Conservation (phyloP, 2,329 filamentous ascomycete genomes). For the Diaporthe aspalathi region DNA sequence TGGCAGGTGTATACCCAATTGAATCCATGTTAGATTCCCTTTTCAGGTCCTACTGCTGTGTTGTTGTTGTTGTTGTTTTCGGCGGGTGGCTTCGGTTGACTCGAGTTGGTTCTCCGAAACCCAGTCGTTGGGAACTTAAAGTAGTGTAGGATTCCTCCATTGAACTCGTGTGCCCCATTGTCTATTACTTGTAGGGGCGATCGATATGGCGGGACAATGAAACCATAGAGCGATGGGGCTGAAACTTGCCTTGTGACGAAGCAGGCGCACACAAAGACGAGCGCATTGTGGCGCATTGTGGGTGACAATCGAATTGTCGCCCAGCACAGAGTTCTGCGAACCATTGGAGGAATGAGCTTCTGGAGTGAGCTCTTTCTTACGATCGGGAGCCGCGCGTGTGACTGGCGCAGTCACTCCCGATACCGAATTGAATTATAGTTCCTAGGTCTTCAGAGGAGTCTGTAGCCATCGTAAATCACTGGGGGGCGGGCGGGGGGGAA, state of each 20-base stretch:
- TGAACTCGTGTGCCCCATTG: neutral
- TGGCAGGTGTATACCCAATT: neutral
- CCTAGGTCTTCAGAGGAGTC: conserved; percentile 31
- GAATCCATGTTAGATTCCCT: neutral
- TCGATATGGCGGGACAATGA: neutral
- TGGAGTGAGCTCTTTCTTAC: too few relatives aligned
- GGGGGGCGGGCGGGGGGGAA: too few relatives aligned
- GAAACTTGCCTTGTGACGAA: conserved; percentile 2
- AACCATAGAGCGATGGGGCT: neutral
- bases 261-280: neutral
- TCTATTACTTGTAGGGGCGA: neutral
- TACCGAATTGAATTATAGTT: too few relatives aligned
- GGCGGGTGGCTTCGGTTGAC: neutral
- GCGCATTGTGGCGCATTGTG: too few relatives aligned
- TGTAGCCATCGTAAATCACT: conserved; percentile 36
- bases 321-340: neutral
- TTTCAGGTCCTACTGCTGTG: too few relatives aligned
- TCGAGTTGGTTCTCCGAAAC: neutral
- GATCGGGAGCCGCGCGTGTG: too few relatives aligned
- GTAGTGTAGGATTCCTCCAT: too few relatives aligned
- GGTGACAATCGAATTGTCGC: neutral
- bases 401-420: neutral
- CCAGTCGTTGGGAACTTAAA: too few relatives aligned
- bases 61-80: neutral
- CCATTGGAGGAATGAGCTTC: too few relatives aligned